Percentiles rank a stretch among this genome's conserved stretches.
These are phyloP conservation scores for Populus hybrid DNA, from an alignment of 441 rosid species.

Conservation along the genomic window DNA sequence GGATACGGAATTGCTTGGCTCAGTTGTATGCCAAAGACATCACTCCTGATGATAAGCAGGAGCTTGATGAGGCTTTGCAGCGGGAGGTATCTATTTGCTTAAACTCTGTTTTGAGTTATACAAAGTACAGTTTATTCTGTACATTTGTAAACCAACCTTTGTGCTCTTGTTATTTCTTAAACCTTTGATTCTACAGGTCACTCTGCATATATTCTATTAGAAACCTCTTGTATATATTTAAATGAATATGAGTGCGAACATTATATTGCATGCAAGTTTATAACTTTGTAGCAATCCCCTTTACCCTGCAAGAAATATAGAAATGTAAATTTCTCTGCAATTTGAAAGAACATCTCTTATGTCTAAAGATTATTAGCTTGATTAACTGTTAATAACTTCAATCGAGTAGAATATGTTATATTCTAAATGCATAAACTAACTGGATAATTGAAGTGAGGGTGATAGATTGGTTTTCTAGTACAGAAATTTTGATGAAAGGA, in stretches of 20 bases:
- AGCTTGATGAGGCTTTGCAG: constrained; percentile 90
- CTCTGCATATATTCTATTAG: not conserved
- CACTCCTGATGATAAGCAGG: constrained; percentile 94
- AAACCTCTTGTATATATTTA: not conserved
- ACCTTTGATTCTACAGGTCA: not conserved
- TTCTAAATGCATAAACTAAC: not conserved
- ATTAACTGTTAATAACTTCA: not conserved
- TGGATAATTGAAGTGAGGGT: not conserved
- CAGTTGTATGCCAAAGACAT: constrained; percentile 87
- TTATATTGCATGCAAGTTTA: not conserved
- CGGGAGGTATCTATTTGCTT: constrained; percentile 56
- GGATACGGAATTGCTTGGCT: constrained; percentile 77
- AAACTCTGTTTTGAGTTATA: not conserved
- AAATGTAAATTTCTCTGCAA: not conserved
- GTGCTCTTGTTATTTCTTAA: not conserved
- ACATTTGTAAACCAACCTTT: not conserved
- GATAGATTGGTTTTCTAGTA: not conserved
- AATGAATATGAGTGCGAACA: not conserved
- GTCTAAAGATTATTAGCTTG: not conserved
- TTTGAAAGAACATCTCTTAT: no score
- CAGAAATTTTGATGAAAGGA: not conserved
- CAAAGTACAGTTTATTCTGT: not conserved
- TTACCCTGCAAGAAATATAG: not conserved
- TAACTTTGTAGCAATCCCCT: not conserved
- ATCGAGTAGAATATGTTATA: not conserved